Conservation (phyloP, 768 basidiomycete genomes). For the Lyophyllum semitale region DNA sequence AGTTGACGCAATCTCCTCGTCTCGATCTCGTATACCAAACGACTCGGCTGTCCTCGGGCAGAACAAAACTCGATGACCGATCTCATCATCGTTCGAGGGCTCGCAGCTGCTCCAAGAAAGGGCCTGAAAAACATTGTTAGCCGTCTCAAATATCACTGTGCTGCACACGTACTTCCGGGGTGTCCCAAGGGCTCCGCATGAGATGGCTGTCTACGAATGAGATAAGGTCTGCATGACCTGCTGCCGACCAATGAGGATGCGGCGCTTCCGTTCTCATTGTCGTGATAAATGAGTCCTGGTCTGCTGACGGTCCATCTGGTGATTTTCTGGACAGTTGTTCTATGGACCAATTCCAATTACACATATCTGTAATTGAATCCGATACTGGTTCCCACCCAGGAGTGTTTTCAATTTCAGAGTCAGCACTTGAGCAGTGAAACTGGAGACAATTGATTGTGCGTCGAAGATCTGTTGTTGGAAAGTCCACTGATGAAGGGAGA, state of each 20-base stretch:
- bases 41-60: slow-evolving; percentile 26
- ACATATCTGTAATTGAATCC: slow-evolving; percentile 7
- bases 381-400: slow-evolving; percentile 12
- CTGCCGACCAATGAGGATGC: slow-evolving; percentile 7
- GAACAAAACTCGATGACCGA: slow-evolving; percentile 49
- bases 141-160: slow-evolving; percentile 3
- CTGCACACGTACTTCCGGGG: slow-evolving; percentile 36
- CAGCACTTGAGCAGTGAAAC: slow-evolving; percentile 39
- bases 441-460: slow-evolving; percentile 66
- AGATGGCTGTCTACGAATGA: slow-evolving; percentile 61
- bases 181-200: slow-evolving; percentile 32
- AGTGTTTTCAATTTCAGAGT: slow-evolving; percentile 4
- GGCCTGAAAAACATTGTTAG: slow-evolving; percentile 23
- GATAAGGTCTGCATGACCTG: slow-evolving; percentile 39
- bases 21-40: slow-evolving; percentile 40
- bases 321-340: neutral
- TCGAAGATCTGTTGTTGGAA: slow-evolving; percentile 58
- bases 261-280: slow-evolving; percentile 10
- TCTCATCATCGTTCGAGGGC: slow-evolving; percentile 54
- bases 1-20: slow-evolving; percentile 49
- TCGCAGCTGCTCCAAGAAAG: slow-evolving; percentile 33
- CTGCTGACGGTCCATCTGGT: slow-evolving; percentile 6
- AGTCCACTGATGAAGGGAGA: slow-evolving; percentile 16
- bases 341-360: slow-evolving; percentile 12
- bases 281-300: slow-evolving; percentile 4